Base-by-base conservation (phyloP, 306 rosid genomes). In the Cajanus cajan region DNA sequence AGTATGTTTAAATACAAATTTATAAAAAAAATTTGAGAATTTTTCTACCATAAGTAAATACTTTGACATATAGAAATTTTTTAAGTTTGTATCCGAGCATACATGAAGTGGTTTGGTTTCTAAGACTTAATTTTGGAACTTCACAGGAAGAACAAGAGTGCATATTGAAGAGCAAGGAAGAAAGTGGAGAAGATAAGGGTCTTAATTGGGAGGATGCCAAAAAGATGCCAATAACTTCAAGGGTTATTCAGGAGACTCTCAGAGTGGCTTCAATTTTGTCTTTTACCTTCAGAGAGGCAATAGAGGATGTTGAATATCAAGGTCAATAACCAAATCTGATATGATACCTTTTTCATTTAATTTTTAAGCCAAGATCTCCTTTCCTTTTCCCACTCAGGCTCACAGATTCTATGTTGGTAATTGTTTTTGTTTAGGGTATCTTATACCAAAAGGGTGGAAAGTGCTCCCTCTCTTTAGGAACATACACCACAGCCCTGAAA, bases 391-490 rank as follows among this genome's bases (percentile, higher is more conserved):
- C 7, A 59, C 6, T 44, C 2, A 28, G 3, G 36, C 85, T 84
- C 72, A 81, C 28, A 80, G 74, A 74, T 37, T 84, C 31, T 70
- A 7, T 86, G 25, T 77, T 76, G 31, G 48, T 61, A 33, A 19
- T 80, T 61, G 2, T 44, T 66, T n/a, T 68, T 74, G 2, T 52
- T 19, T 80, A 94, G 98, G 97, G 10, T 89, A 90, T 80, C 93
- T 95, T 19, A 93, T 95, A 51, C 99, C 99, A 33, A 95, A 93
- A 79, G 99, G 99, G 66, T 95, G 99, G 99, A 95, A 95, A 85
- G 98, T 95, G 10, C 80, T 95, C 9, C 99, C 99, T 47, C 90
- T 95, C 0, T 93, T 95, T 89, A 91, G 99, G 79, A 93, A 95
- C 78, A 95, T 95, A 71, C 99, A 95, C 81, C 98, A 91, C 79